Evolutionary conservation across 306 rosid genomes (phyloP).

Genomic region (Chamaecrista fasciculata): DNA sequence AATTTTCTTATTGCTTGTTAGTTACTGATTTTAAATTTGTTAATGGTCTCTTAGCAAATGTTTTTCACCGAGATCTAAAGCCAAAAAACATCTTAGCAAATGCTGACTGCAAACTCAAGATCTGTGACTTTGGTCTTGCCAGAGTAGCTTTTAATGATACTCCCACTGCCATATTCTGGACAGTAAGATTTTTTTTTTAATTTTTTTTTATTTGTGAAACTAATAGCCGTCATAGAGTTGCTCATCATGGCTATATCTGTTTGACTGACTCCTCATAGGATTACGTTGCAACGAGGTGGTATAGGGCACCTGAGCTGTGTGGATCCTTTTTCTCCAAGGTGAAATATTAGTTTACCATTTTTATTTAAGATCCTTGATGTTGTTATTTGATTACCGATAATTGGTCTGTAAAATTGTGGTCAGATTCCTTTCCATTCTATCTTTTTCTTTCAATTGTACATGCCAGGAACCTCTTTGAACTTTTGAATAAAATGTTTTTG

Average conservation of each 20-base stretch:
- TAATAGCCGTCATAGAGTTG: neutral
- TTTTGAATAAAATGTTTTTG: neutral
- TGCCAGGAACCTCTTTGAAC: neutral
- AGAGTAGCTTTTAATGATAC: slow-evolving; percentile 90
- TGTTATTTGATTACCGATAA: slow-evolving; percentile 1
- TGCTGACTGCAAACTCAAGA: slow-evolving; percentile 92
- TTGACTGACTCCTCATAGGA: slow-evolving; percentile 48
- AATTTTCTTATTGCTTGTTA: neutral
- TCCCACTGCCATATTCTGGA: slow-evolving; percentile 94
- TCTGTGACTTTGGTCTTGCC: slow-evolving; percentile 95
- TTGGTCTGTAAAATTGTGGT: neutral
- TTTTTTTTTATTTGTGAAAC: neutral
- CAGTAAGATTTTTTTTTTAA: slow-evolving; percentile 49
- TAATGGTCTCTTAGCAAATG: slow-evolving; percentile 64
- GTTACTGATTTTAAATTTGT: slow-evolving; percentile 31
- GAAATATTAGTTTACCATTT: slow-evolving; percentile 25
- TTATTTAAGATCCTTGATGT: slow-evolving; percentile 32
- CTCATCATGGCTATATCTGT: slow-evolving; percentile 24
- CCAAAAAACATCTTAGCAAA: slow-evolving; percentile 84
- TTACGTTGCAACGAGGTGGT: slow-evolving; percentile 92
- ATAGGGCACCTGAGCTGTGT: slow-evolving; percentile 79
- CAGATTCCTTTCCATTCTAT: neutral
- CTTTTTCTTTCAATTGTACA: neutral
- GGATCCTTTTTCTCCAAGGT: slow-evolving; percentile 94
- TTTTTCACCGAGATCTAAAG: slow-evolving; percentile 85